Percentiles rank a stretch among this genome's conserved stretches.
Conservation (phyloP, 768 basidiomycete species). For the Termitomyces sp. region DNA sequence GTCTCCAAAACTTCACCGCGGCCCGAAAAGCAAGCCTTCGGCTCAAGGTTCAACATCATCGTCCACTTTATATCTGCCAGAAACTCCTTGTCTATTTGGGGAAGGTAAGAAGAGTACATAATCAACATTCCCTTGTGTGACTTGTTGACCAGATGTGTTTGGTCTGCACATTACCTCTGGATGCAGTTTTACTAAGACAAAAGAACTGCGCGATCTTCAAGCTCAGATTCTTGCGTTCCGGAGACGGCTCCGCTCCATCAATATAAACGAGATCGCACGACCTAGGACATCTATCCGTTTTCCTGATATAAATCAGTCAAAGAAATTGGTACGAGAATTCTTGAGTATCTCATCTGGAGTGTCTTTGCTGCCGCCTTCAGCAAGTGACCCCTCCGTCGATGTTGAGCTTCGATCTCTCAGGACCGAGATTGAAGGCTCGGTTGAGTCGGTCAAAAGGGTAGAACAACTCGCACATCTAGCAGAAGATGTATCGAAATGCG, state of each 20-base stretch:
- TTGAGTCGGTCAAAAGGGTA: conserved; percentile 43
- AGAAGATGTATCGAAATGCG: conserved; percentile 47
- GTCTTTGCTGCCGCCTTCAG: conserved; percentile 36
- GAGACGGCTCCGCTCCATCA: conserved; percentile 55
- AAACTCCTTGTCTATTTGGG: neutral
- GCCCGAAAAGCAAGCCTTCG: neutral
- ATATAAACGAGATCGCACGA: conserved; percentile 47
- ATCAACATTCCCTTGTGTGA: neutral
- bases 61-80: neutral
- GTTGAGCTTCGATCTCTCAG: conserved; percentile 59
- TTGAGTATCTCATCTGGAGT: conserved; percentile 38
- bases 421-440: conserved; percentile 49
- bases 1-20: neutral
- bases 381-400: conserved; percentile 36
- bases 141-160: conserved; percentile 49
- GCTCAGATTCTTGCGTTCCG: conserved; percentile 46
- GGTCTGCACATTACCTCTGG: conserved; percentile 33
- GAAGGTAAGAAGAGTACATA: conserved; percentile 1
- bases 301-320: conserved; percentile 43
- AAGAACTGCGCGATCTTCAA: conserved; percentile 40
- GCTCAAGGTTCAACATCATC: neutral
- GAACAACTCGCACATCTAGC: conserved; percentile 50
- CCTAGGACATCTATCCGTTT: conserved; percentile 40
- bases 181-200: conserved; percentile 26
- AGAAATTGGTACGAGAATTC: conserved; percentile 43